Evolutionary conservation across 2,329 filamentous ascomycete genomes (phyloP).

Genomic region (Corynespora cassiicola): DNA sequence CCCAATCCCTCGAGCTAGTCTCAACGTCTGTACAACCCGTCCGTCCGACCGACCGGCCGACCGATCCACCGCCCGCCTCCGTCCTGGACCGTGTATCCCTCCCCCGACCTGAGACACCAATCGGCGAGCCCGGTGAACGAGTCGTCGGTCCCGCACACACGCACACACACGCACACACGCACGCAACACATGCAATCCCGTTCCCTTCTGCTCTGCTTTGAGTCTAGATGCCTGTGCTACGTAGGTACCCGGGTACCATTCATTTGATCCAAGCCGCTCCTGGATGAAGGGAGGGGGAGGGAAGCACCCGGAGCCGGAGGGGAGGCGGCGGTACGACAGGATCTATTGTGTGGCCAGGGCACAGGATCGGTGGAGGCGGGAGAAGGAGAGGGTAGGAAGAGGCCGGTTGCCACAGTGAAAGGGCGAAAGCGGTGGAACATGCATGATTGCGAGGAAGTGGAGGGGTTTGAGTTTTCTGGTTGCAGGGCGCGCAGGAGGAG

Average conservation of each 20-base stretch:
- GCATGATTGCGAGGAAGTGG: slow-evolving; percentile 12
- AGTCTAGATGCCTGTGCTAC: slow-evolving; percentile 4
- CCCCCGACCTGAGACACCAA: slow-evolving; percentile 29
- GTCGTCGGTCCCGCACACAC: too few relatives aligned
- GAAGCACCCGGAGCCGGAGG: too few relatives aligned
- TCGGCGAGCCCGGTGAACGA: slow-evolving; percentile 29
- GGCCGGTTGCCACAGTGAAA: slow-evolving; percentile 12
- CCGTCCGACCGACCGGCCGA: slow-evolving; percentile 7
- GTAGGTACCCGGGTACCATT: not conserved
- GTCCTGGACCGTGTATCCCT: too few relatives aligned
- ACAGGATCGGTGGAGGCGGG: slow-evolving; percentile 28
- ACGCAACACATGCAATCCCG: too few relatives aligned
- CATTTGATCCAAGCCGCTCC: too few relatives aligned
- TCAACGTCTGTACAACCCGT: slow-evolving; percentile 21
- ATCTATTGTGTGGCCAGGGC: slow-evolving; percentile 24
- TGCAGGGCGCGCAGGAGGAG: too few relatives aligned
- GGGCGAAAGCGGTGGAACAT: slow-evolving; percentile 30
- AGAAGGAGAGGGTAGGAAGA: too few relatives aligned
- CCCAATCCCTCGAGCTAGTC: slow-evolving; percentile 7
- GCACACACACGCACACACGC: too few relatives aligned
- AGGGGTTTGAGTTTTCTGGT: too few relatives aligned
- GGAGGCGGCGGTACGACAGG: slow-evolving; percentile 19
- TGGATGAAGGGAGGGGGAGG: too few relatives aligned
- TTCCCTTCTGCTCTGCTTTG: too few relatives aligned
- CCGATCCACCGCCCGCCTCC: too few relatives aligned